Conservation (phyloP, 768 basidiomycete species). For the Leccinum incarnatum region DNA sequence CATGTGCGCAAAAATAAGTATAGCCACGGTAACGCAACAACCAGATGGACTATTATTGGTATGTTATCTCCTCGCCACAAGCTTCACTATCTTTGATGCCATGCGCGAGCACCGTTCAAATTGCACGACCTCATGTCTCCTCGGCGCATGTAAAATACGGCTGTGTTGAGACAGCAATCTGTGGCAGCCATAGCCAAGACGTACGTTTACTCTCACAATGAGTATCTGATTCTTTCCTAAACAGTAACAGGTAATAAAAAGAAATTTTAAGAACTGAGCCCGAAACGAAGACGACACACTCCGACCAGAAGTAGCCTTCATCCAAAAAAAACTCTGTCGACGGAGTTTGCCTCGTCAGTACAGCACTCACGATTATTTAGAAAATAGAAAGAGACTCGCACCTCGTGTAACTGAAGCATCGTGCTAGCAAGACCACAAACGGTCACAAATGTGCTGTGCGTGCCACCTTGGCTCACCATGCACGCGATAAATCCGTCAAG, state of each 20-base stretch:
- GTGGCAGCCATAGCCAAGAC: not conserved
- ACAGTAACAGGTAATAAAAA: not conserved
- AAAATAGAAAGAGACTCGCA: constrained; percentile 28
- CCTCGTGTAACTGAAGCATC: constrained; percentile 37
- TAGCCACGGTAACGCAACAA: not conserved
- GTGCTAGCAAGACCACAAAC: constrained; percentile 40
- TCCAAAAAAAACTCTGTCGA: constrained; percentile 26
- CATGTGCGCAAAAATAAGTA: not conserved
- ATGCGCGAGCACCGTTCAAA: not conserved
- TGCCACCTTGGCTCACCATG: constrained; percentile 35
- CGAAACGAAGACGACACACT: not conserved
- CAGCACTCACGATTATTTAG: no score
- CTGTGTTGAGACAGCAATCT: not conserved
- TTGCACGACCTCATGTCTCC: not conserved
- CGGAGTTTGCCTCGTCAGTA: not conserved
- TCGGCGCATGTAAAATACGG: not conserved
- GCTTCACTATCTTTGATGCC: not conserved
- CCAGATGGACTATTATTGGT: not conserved
- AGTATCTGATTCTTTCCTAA: not conserved
- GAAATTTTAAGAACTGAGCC: no score
- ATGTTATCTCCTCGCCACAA: not conserved
- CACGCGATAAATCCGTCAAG: constrained; percentile 43
- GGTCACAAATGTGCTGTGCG: constrained; percentile 36
- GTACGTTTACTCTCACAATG: not conserved
- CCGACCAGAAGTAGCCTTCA: not conserved